Base-by-base conservation (phyloP, 2,329 filamentous ascomycete species). In the Apiospora koreana region DNA sequence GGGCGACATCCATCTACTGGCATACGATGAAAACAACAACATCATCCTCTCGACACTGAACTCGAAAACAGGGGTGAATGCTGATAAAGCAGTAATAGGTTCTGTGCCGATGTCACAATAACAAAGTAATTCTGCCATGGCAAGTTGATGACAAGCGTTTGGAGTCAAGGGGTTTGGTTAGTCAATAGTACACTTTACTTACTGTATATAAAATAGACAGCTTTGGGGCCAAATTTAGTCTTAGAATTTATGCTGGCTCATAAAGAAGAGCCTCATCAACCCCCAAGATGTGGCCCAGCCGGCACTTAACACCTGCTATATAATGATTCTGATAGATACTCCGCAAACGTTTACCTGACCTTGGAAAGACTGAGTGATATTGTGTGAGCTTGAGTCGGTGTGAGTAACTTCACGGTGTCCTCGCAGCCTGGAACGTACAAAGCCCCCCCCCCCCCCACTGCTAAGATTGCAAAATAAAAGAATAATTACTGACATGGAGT, bases 1-100 rank as follows among this genome's bases (percentile, higher is more conserved):
- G 42, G 68, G 58, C 25, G 41, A 48, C n/a, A 50, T 69, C n/a
- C 35, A 69, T 21, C n/a, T 69, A 8, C 41, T 69, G n/a, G 68
- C 68, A 6, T 69, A 69, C n/a, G 50, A 65, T 31, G 18, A 48
- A 16, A 28, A 42, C 16, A 41, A 65, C 31, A 46, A 66, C n/a
- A 23, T 69, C 8, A 23, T 66, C n/a, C 65, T 43, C 21, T n/a
- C 35, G 45, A 58, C 58, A 10, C 31, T 69, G 23, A 64, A 45
- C 41, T 35, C 62, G 31, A 45, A 66, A 21, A 8, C 18, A 2
- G 43, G 43, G 14, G 31, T 46, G 42, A n/a, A 16, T 2, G 7
- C 42, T 3, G 7, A n/a, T 14, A 46, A 21, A 25, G 23, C 66
- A 12, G 28, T 68, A 9, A 45, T 68, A 35, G 43, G 28, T 16